Conservation (phyloP, 495 filamentous ascomycete genomes). For the Recurvomyces mirabilis region DNA sequence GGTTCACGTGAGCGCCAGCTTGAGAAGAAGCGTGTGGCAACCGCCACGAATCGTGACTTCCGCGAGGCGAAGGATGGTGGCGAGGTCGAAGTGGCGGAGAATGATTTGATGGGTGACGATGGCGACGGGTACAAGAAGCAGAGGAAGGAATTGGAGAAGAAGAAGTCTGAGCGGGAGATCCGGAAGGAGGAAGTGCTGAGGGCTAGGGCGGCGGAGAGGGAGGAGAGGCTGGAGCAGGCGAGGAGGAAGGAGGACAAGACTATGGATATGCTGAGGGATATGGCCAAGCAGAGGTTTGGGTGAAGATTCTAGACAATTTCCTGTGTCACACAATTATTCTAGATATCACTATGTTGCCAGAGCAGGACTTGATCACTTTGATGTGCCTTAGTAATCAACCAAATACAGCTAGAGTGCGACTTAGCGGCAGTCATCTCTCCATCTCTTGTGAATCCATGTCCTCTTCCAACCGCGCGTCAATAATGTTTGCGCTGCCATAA, state of each 20-base stretch:
- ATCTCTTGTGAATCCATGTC: too few species aligned
- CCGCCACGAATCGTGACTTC: slow-evolving; percentile 45
- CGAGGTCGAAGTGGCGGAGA: slow-evolving; percentile 46
- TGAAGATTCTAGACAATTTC: too few species aligned
- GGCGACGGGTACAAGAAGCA: slow-evolving; percentile 45
- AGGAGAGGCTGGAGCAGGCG: slow-evolving; percentile 47
- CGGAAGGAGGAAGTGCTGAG: slow-evolving; percentile 52
- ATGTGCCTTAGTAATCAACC: too few species aligned
- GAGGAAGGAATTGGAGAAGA: slow-evolving; percentile 43
- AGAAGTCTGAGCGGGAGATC: slow-evolving; percentile 55
- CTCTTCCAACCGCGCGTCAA: too few species aligned
- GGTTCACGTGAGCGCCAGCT: slow-evolving; percentile 75
- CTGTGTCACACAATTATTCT: too few species aligned
- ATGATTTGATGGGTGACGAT: slow-evolving; percentile 53
- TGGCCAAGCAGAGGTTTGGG: slow-evolving; percentile 52
- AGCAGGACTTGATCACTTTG: too few species aligned
- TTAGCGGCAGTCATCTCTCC: too few species aligned
- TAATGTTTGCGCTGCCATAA: too few species aligned
- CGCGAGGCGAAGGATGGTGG: slow-evolving; percentile 45
- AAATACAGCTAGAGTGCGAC: too few species aligned
- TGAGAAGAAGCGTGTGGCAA: slow-evolving; percentile 62
- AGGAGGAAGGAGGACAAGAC: slow-evolving; percentile 53
- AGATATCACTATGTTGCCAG: too few species aligned
- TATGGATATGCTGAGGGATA: slow-evolving; percentile 50
- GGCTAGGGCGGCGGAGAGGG: slow-evolving; percentile 50